These are phyloP conservation scores for Daldinia sp. DNA, from an alignment of 2,329 filamentous ascomycete genomes.

Conservation along the genomic window DNA sequence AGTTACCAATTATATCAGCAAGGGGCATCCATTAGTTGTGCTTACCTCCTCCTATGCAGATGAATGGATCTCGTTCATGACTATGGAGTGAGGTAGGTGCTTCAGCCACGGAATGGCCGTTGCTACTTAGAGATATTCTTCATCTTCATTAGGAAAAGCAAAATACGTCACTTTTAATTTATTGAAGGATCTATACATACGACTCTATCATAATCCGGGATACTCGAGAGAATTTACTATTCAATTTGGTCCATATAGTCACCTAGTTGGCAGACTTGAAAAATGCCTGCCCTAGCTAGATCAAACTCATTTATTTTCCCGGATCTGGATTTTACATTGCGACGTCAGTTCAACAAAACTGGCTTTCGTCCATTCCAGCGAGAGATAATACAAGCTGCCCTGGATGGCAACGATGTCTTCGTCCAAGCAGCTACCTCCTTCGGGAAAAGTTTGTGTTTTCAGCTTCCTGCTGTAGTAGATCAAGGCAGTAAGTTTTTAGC, in stretches of 20 bases:
- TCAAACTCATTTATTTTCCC: conserved; percentile 50
- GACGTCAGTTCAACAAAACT: conserved; percentile 73
- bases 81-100: neutral
- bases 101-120: neutral
- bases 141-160: neutral
- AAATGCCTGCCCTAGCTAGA: conserved; percentile 50
- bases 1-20: neutral
- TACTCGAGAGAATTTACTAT: neutral
- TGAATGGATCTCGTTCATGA: neutral
- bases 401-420: conserved; percentile 90
- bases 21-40: neutral
- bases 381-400: conserved; percentile 85
- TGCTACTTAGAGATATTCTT: neutral
- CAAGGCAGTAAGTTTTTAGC: conserved; percentile 75
- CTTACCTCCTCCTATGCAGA: neutral
- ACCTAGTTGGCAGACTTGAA: conserved; percentile 13
- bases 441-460: conserved; percentile 93
- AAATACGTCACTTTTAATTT: neutral
- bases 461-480: conserved; percentile 88
- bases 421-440: conserved; percentile 92
- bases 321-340: conserved; percentile 74
- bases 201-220: neutral
- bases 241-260: neutral
- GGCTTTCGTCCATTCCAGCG: conserved; percentile 79
- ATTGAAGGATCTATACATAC: neutral